Evolutionary conservation across 2,329 filamentous ascomycete species (phyloP), one percentile per base, ranked within the genome.

Genomic region (Ophiostoma piceae): DNA sequence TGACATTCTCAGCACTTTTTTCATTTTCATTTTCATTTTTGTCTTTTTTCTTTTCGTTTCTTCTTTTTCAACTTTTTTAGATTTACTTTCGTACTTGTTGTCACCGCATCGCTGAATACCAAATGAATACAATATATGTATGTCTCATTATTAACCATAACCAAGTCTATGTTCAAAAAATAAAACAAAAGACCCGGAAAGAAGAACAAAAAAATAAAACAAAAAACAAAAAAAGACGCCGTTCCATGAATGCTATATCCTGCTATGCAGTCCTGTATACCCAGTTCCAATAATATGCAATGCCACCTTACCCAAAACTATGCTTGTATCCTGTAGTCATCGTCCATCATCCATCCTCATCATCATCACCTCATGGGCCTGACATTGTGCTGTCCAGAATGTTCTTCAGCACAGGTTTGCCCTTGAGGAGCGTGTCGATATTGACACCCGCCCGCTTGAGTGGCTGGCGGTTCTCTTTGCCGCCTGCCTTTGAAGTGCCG

Each of bases 351-450:
- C 51, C 8, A 35, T 35, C 51, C n/a, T 57, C n/a, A 11, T 57
- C n/a, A 26, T 57, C 16, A 29, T 29, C 26, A 29, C 26, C 16
- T 41, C 68, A 68, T 66, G 35, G 67, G 0, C 68, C 71, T 8
- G 76, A 77, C 73, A 77, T 84, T 79, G 88, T 82, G 73, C 93
- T 91, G 79, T 95, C 92, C 74, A 93, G 82, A 73, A 97, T 88
- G 82, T 94, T 90, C 76, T 87, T 86, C 76, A 94, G 82, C 69
- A 96, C 84, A 47, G 88, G 86, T 75, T 88, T 87, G 47, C 85
- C 87, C 71, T 87, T 88, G 74, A 92, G 78, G 71, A 94, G 79
- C 41, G 84, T 83, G 73, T 84, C 86, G 68, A 85, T 84, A 0
- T 88, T 87, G 65, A 87, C 83, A 75, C 86, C 88, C 8, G 80